These are phyloP conservation scores for Solanum chmielewskii DNA, from an alignment of 257 asterid genomes.

Conservation along the genomic window DNA sequence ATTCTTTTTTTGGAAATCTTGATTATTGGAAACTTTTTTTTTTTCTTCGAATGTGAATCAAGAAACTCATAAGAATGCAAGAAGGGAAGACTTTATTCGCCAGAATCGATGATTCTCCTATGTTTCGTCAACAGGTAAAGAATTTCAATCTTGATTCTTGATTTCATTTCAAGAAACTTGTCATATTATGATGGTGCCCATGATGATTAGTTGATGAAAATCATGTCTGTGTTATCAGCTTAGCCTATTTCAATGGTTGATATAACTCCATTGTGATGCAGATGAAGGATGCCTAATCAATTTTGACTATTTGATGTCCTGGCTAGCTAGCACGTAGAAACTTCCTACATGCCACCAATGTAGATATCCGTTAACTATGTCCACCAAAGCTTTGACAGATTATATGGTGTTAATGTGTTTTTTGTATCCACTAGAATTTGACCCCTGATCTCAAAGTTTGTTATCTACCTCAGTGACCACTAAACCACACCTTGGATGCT, in stretches of 20 bases:
- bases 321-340: not conserved
- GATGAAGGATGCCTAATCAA: not conserved
- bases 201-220: not conserved
- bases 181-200: not conserved
- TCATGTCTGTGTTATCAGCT: not conserved
- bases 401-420: not conserved
- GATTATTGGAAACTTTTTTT: not conserved
- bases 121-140: conserved; percentile 94
- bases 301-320: not conserved
- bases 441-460: not conserved
- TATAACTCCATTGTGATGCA: not conserved
- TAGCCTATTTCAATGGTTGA: not conserved
- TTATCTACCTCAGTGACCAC: not conserved
- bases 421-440: not conserved
- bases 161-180: not conserved
- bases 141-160: not conserved
- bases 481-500: not conserved
- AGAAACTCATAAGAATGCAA: conserved; percentile 14
- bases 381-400: not conserved
- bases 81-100: conserved; percentile 56
- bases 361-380: not conserved
- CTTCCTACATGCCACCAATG: not conserved
- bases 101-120: conserved; percentile 88
- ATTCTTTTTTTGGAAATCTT: not conserved
- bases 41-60: not conserved